These are phyloP conservation scores for Talaromyces verruculosus DNA, from an alignment of 2,329 filamentous ascomycete species.

Conservation along the genomic window DNA sequence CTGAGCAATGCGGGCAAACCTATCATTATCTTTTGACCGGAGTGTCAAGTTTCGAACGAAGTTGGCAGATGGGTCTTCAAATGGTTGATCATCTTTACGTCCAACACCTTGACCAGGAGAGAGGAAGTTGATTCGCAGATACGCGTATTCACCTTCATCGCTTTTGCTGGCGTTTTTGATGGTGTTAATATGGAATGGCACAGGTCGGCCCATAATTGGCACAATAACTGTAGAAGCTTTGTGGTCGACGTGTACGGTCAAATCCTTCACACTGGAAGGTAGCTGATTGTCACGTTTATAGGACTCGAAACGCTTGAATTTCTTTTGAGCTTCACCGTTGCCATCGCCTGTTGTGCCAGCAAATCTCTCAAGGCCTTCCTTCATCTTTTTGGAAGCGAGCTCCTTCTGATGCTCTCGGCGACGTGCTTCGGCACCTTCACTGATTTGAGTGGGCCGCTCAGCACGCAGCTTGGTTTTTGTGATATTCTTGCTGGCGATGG, in stretches of 20 bases:
- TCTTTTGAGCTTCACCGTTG: slow-evolving; percentile 91
- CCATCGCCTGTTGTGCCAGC: slow-evolving; percentile 79
- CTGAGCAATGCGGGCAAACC: slow-evolving; percentile 85
- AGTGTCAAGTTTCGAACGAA: slow-evolving; percentile 96
- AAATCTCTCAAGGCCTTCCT: slow-evolving; percentile 81
- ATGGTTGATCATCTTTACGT: slow-evolving; percentile 94
- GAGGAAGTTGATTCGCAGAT: slow-evolving; percentile 93
- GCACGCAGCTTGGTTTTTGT: slow-evolving; percentile 89
- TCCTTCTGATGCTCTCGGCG: slow-evolving; percentile 92
- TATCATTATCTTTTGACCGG: slow-evolving; percentile 81
- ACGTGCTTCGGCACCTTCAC: slow-evolving; percentile 84
- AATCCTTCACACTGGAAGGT: slow-evolving; percentile 75
- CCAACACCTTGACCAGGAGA: slow-evolving; percentile 97
- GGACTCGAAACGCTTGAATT: slow-evolving; percentile 98
- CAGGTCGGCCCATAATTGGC: slow-evolving; percentile 94
- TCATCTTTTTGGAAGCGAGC: slow-evolving; percentile 81
- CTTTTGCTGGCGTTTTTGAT: slow-evolving; percentile 99
- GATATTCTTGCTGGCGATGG: slow-evolving; percentile 91
- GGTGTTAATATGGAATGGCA: slow-evolving; percentile 96
- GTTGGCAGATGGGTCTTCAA: slow-evolving; percentile 92
- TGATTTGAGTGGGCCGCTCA: slow-evolving; percentile 81
- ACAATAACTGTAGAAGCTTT: slow-evolving; percentile 90
- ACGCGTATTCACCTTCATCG: slow-evolving; percentile 90
- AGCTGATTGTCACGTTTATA: slow-evolving; percentile 98
- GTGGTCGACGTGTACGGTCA: slow-evolving; percentile 84